A percentile compares a stretch with the other conserved stretches of the same genome.
phyloP scores from a whole-genome alignment of 2,329 filamentous ascomycete species.

The Trichoderma simmonsii region DNA sequence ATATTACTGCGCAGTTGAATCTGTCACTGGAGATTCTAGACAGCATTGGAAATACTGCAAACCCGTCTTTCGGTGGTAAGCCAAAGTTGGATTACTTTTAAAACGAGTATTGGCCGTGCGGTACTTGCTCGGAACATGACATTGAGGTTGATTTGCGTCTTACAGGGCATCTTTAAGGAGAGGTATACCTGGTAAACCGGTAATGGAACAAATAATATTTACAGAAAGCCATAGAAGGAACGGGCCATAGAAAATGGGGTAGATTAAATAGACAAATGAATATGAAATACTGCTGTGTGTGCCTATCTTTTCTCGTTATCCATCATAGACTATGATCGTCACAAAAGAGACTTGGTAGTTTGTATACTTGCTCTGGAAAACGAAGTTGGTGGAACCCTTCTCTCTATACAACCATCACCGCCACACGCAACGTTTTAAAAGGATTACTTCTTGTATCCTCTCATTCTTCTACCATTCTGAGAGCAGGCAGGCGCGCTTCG shows the following conservation, averaged over 20 bases:
- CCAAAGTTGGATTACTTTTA: slow-evolving; percentile 15
- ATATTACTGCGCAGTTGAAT: slow-evolving; percentile 19
- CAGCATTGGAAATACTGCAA: slow-evolving; percentile 7
- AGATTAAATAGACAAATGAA: neutral
- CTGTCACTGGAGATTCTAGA: slow-evolving; percentile 54
- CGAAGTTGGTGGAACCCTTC: neutral
- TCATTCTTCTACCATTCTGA: neutral
- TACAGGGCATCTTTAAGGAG: neutral
- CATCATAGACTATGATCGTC: neutral
- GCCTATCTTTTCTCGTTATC: neutral
- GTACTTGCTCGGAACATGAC: neutral
- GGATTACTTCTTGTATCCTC: neutral
- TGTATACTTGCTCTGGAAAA: neutral
- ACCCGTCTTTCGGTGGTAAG: neutral
- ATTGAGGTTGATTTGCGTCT: neutral
- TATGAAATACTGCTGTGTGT: neutral
- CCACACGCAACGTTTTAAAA: neutral
- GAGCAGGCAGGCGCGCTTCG: neutral
- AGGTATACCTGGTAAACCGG: neutral
- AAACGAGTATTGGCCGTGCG: neutral
- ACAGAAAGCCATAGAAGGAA: neutral
- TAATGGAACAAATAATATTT: neutral
- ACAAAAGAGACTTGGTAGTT: neutral
- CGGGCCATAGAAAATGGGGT: neutral
- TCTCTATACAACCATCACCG: neutral